Percentiles rank a stretch among this genome's conserved stretches.
These are phyloP conservation scores for Iris pallida DNA, from an alignment of 116 monocot genomes.

Conservation along the genomic window DNA sequence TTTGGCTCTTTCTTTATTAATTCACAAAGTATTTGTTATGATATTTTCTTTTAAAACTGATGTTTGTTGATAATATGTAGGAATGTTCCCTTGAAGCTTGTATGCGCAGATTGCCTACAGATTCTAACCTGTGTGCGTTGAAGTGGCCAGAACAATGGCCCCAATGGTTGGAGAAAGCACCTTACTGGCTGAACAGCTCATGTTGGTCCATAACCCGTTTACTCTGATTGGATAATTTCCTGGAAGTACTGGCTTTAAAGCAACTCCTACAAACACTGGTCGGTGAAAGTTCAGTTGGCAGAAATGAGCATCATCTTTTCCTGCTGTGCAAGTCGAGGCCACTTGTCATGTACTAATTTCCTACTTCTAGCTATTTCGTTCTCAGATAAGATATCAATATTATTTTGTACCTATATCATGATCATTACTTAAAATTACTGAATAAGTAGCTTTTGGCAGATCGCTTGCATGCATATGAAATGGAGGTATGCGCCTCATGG, in stretches of 20 bases:
- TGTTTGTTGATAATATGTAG: slow-evolving; percentile 10
- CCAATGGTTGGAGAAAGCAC: slow-evolving; percentile 29
- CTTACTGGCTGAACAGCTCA: slow-evolving; percentile 47
- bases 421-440: not conserved
- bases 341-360: no score
- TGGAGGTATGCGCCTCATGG: slow-evolving; percentile 17
- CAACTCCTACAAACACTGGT: no score
- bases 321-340: no score
- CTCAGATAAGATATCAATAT: no score
- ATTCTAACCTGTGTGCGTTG: slow-evolving; percentile 26
- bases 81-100: slow-evolving; percentile 56
- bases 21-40: not conserved
- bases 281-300: no score
- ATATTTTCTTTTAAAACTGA: not conserved
- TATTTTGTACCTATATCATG: not conserved
- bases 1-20: not conserved
- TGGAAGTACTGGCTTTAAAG: no score
- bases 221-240: no score
- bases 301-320: no score
- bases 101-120: slow-evolving; percentile 47
- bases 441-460: slow-evolving; percentile 16
- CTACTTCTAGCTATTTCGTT: no score
- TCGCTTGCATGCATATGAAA: slow-evolving; percentile 10
- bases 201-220: no score
- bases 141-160: slow-evolving; percentile 61